These are phyloP conservation scores for Aspergillus kassunensis DNA, from an alignment of 495 filamentous ascomycete genomes.

Conservation along the genomic window DNA sequence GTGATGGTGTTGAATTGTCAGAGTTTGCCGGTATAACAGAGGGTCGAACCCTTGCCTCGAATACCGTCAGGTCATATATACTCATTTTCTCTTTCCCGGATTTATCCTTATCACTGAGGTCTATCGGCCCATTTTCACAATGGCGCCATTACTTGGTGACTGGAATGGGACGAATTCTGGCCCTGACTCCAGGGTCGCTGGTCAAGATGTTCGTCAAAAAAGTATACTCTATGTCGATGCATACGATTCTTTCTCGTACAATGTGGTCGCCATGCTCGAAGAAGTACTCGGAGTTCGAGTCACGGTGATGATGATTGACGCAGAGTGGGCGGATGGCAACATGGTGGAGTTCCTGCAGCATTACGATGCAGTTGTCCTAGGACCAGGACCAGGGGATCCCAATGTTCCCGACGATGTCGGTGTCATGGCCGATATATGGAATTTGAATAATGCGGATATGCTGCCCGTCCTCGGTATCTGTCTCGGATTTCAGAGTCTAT, in stretches of 20 bases:
- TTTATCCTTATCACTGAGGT: conserved; percentile 1
- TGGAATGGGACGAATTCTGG: conserved; percentile 20
- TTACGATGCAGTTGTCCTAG: conserved; percentile 75
- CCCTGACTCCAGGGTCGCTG: neutral
- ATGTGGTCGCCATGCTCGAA: conserved; percentile 76
- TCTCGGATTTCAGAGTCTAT: conserved; percentile 85
- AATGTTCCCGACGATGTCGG: conserved; percentile 64
- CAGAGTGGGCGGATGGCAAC: conserved; percentile 39
- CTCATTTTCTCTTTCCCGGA: neutral
- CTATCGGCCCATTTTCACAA: conserved; percentile 4
- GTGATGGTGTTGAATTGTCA: too few species aligned
- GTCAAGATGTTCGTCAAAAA: conserved; percentile 15
- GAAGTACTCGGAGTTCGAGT: conserved; percentile 62
- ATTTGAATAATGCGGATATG: conserved; percentile 49
- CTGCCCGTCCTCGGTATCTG: conserved; percentile 86
- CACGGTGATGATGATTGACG: conserved; percentile 68
- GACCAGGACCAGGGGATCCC: conserved; percentile 72
- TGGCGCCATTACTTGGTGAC: conserved; percentile 35
- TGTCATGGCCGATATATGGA: conserved; percentile 75
- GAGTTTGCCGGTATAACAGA: neutral
- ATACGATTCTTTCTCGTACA: conserved; percentile 94
- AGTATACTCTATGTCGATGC: conserved; percentile 85
- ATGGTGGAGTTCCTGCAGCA: conserved; percentile 49
- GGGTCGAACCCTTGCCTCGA: neutral
- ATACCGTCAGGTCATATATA: too few species aligned